Evolutionary conservation across 495 filamentous ascomycete species (phyloP), one percentile per base, ranked within the genome.

Genomic region (Podospora sp.): DNA sequence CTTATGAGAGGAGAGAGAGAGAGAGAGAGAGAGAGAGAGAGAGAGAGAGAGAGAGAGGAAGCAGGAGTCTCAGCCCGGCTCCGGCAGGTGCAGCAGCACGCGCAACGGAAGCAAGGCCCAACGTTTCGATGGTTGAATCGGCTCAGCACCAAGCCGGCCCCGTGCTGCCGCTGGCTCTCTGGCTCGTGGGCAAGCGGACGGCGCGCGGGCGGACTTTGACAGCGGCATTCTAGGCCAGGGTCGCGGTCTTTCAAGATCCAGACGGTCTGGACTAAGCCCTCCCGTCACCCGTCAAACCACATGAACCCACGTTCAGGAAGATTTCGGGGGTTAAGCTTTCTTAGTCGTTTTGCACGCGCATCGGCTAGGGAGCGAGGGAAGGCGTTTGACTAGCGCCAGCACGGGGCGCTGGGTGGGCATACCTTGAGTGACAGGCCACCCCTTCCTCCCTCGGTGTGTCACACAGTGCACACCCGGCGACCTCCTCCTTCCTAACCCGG

Each of bases 41-140:
- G n/a, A n/a, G n/a, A n/a, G n/a, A n/a, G n/a, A n/a, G n/a, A n/a
- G n/a, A n/a, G n/a, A n/a, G 50, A 25, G 22, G 36, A n/a, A 33
- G 20, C 11, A 56, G 63, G 20, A 55, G 64, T 66, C 64, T 66
- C 64, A 59, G 64, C 57, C 64, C 46, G 56, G 55, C 56, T 14
- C 64, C 62, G 50, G 50, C 16, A 57, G 51, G 24, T 65, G 62
- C 62, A 65, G 62, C 29, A 65, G 27, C 40, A 33, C 5, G 22
- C n/a, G 52, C 18, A 56, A 20, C 29, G 25, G 61, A 9, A 20
- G 22, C 18, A 53, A 36, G 24, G 18, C 16, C 22, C n/a, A 63
- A 16, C 36, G 14, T 53, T 50, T 50, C 24, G 46, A 25, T 51
- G 14, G 18, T 18, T 20, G n/a, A 40, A 21, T 35, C 62, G 27